Evolutionary conservation across 2,329 filamentous ascomycete genomes (phyloP), one percentile per base, ranked within the genome.

Genomic region (Rhytidhysteron rufulum): DNA sequence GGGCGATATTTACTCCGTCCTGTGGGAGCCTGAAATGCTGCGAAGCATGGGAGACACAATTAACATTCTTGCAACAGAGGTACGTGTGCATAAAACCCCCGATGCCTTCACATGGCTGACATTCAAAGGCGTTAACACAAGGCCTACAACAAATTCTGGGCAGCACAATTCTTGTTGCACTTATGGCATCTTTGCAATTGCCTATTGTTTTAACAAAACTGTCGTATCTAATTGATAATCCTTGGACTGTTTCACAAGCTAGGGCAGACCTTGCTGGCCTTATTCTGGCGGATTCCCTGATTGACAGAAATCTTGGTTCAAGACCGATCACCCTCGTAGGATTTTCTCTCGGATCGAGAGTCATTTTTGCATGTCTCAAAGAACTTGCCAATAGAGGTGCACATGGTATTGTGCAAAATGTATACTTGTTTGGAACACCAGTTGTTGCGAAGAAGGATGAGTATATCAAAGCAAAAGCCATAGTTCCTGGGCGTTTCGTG

Each of bases 11-110:
- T 98, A 98, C 69, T 96, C 91, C 1, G 84, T 98, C 9, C 74
- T 94, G 43, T 98, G 93, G 90, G 93, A 98, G 65, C 94, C 93
- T 3, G 93, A 98, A 61, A 95, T 98, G 90, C 77, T 98, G 60
- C 85, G 82, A 54, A 95, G 88, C 66, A 98, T 96, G 84, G 93
- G 93, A 78, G 88, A 93, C 62, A 98, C 93, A 33, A 97, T 98
- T 57, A 96, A 96, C 57, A 97, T 98, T 67, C 73, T 98, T 49
- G 93, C 93, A 42, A 98, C 93, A 24, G 93, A 98, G 80, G 88
- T 91, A 68, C 68, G 78, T 47, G 20, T 31, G 4, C 25, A n/a
- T n/a, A n/a, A n/a, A n/a, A n/a, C n/a, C n/a, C n/a, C n/a, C n/a
- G n/a, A n/a, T n/a, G n/a, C n/a, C n/a, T n/a, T n/a, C n/a, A n/a